Evolutionary conservation across 176 grass and related monocot genomes (phyloP), one percentile per base, ranked within the genome.

Genomic region (Triticum urartu): DNA sequence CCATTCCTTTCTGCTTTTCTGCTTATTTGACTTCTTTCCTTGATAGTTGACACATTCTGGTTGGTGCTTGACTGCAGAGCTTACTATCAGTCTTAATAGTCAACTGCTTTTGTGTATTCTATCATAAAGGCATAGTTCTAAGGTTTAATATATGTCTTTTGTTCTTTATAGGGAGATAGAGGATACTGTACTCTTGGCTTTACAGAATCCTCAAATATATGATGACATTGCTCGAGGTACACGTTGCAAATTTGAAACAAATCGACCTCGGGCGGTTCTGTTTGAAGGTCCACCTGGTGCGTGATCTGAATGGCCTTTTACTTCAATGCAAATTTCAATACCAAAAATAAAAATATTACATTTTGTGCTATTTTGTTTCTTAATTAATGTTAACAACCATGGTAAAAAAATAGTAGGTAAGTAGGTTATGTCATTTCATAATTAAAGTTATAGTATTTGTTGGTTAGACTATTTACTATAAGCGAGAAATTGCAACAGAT

Each of bases 261-360:
- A 98, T 79, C 82, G 93, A 75, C 96, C 96, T 79, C 93, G 87
- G 36, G 96, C 93, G 79, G 90, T 98, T 64, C 90, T 98, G 73
- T 98, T 98, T 80, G 96, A 98, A 91, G 96, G 96, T 52, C 96
- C 96, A 77, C 96, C 96, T 72, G 93, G 96, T 94, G 72, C 85
- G 81, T 88, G 32, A 61, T 63, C 48, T 71, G 59, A 63, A 39
- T 62, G 9, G 11, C 15, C 9, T 67, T 83, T 79, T 5, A 38
- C 34, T 83, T 43, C 4, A 54, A 12, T 68, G 36, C 15, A 84
- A 30, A 36, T 48, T 78, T 18, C 40, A 32, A 21, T 79, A 15
- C 4, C 5, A 58, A 74, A 43, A 58, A 58, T 39, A 58, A 73
- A 42, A 59, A 59, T 40, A 10, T 76, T 78, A 15, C 40, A 38